phyloP scores from a whole-genome alignment of 2,329 filamentous ascomycete genomes.

The Ophiobolus disseminans region DNA sequence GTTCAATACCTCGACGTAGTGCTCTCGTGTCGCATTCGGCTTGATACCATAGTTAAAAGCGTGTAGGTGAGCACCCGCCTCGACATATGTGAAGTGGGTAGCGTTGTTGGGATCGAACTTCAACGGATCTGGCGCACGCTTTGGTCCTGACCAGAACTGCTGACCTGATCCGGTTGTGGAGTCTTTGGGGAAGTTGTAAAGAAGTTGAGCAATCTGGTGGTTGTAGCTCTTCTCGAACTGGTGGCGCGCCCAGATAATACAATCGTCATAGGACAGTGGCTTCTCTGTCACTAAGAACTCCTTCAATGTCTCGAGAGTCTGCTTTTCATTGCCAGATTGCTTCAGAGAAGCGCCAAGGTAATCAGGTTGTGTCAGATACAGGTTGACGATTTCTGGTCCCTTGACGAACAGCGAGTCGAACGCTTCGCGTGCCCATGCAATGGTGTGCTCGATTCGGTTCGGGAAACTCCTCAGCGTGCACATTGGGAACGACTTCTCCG shows the following conservation, averaged over 20 bases:
- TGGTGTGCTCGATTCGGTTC: conserved; percentile 98
- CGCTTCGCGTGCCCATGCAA: conserved; percentile 95
- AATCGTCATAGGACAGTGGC: conserved; percentile 91
- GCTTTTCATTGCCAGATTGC: conserved; percentile 93
- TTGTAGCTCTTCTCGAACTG: conserved; percentile 97
- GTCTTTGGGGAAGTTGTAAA: conserved; percentile 98
- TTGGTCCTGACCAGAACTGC: conserved; percentile 97
- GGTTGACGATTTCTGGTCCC: conserved; percentile 90
- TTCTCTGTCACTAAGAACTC: conserved; percentile 93
- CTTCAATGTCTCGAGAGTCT: conserved; percentile 86
- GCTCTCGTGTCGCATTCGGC: conserved; percentile 72
- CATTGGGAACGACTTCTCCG: conserved; percentile 99
- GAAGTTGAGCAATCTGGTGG: conserved; percentile 92
- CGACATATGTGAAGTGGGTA: conserved; percentile 86
- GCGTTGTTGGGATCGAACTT: conserved; percentile 86
- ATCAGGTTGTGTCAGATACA: conserved; percentile 89
- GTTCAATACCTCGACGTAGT: conserved; percentile 82
- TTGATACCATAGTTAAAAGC: conserved; percentile 99
- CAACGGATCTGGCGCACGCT: conserved; percentile 90
- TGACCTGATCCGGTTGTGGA: conserved; percentile 85
- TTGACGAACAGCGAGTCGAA: conserved; percentile 96
- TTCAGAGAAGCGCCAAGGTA: conserved; percentile 88
- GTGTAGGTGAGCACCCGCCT: conserved; percentile 88
- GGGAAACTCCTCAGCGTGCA: conserved; percentile 97
- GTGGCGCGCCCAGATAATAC: conserved; percentile 91